Conservation (phyloP, 208 protist genomes). For the Herpetomonas samuelpessoai region DNA sequence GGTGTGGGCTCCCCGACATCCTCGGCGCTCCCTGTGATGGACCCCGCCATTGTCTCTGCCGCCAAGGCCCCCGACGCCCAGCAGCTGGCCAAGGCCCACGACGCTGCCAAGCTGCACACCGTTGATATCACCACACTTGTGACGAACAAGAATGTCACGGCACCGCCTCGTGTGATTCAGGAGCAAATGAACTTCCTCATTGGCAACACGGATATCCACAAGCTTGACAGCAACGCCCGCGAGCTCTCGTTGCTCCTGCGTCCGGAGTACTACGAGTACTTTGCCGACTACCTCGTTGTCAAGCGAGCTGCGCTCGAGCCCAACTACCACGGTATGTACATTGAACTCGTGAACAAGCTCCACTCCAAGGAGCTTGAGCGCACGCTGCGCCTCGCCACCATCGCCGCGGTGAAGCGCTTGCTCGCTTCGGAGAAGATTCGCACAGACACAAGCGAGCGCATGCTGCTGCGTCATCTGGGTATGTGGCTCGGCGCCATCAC, state of each 20-base stretch:
- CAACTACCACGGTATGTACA: constrained; percentile 97
- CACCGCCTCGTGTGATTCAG: constrained; percentile 84
- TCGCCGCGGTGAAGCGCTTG: constrained; percentile 83
- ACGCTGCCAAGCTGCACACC: constrained; percentile 73
- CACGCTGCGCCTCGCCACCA: constrained; percentile 79
- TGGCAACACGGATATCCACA: constrained; percentile 87
- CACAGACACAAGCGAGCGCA: constrained; percentile 88
- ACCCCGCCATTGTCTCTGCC: constrained; percentile 71
- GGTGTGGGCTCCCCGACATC: constrained; percentile 21
- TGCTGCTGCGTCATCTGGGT: constrained; percentile 98
- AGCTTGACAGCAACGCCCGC: constrained; percentile 75
- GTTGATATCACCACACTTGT: constrained; percentile 84
- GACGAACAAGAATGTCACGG: constrained; percentile 63
- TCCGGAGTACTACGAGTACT: constrained; percentile 90
- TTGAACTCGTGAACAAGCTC: constrained; percentile 79
- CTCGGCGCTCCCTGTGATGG: constrained; percentile 27
- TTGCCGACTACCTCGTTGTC: constrained; percentile 97
- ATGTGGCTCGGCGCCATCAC: constrained; percentile 98
- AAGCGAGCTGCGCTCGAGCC: constrained; percentile 98
- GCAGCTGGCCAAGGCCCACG: constrained; percentile 24
- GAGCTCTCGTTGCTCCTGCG: constrained; percentile 80
- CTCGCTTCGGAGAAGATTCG: constrained; percentile 94
- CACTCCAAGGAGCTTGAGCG: constrained; percentile 82
- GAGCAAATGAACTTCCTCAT: constrained; percentile 93
- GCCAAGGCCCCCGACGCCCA: constrained; percentile 23